Conservation (phyloP, 148 eudicot genomes). For the Rhododendron williamsianum region DNA sequence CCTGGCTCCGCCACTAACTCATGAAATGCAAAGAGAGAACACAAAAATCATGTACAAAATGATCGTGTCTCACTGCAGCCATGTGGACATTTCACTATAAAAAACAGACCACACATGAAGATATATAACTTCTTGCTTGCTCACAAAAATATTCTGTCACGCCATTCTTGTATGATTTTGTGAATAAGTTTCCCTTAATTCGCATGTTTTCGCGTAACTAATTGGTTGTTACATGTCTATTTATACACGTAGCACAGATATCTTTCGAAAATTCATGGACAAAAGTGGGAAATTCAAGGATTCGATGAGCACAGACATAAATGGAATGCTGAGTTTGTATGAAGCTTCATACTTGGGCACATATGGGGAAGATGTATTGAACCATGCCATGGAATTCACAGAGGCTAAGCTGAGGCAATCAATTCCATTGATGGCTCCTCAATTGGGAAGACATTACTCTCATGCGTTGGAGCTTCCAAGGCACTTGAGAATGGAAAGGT, state of each 20-base stretch:
- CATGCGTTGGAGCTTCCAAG: conserved; percentile 27
- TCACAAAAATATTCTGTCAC: no score
- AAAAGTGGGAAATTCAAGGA: conserved; percentile 15
- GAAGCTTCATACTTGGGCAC: conserved; percentile 12
- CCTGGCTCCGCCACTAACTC: no score
- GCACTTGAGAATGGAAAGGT: conserved; percentile 28
- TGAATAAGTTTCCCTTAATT: no score
- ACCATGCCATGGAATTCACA: conserved; percentile 16
- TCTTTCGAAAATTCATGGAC: conserved; percentile 13
- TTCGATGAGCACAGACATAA: not conserved
- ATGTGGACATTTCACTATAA: no score
- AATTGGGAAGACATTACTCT: not conserved
- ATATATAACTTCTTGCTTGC: no score
- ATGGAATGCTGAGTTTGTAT: conserved; percentile 16
- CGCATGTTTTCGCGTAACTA: not conserved
- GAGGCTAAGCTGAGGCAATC: conserved; percentile 14
- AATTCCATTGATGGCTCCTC: conserved; percentile 1
- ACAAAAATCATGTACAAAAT: no score
- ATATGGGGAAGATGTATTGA: not conserved
- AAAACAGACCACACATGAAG: no score
- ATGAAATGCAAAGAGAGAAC: no score
- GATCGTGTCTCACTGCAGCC: no score
- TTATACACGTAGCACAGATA: not conserved
- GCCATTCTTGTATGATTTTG: no score
- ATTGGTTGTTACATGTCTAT: not conserved